These are phyloP conservation scores for Xylaria sp. DNA, from an alignment of 495 filamentous ascomycete species.

Conservation along the genomic window DNA sequence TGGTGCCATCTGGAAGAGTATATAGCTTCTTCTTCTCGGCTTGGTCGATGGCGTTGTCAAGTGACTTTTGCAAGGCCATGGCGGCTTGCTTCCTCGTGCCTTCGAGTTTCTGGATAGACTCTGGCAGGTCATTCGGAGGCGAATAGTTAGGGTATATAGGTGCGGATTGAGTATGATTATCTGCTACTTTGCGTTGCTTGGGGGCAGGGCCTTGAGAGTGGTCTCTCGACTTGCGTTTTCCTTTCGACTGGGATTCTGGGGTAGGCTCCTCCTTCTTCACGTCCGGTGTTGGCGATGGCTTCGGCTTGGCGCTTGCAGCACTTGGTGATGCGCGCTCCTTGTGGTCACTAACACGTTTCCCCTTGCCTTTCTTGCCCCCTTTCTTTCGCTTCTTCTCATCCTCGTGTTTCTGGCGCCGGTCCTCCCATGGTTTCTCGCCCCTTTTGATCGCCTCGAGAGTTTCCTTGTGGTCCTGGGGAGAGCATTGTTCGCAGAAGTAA, in stretches of 20 bases:
- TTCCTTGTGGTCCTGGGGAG: constrained; percentile 78
- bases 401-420: constrained; percentile 62
- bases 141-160: constrained; percentile 44
- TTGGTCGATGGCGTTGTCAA: constrained; percentile 46
- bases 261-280: constrained; percentile 46
- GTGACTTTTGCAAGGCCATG: constrained; percentile 51
- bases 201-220: constrained; percentile 46
- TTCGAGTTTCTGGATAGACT: constrained; percentile 50
- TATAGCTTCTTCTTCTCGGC: constrained; percentile 53
- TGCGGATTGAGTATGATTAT: constrained; percentile 46
- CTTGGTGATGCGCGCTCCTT: constrained; percentile 53
- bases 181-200: constrained; percentile 63
- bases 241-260: constrained; percentile 44
- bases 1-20: constrained; percentile 43
- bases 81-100: constrained; percentile 51
- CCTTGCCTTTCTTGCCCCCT: constrained; percentile 56
- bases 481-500: constrained; percentile 92
- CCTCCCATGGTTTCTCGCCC: constrained; percentile 89
- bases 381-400: constrained; percentile 58
- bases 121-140: constrained; percentile 46
- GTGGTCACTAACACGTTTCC: constrained; percentile 57
- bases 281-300: constrained; percentile 47
- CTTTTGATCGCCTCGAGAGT: constrained; percentile 74
- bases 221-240: constrained; percentile 44
- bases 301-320: constrained; percentile 39